phyloP scores from a whole-genome alignment of 106 monocot species.

The Posidonia australis region DNA sequence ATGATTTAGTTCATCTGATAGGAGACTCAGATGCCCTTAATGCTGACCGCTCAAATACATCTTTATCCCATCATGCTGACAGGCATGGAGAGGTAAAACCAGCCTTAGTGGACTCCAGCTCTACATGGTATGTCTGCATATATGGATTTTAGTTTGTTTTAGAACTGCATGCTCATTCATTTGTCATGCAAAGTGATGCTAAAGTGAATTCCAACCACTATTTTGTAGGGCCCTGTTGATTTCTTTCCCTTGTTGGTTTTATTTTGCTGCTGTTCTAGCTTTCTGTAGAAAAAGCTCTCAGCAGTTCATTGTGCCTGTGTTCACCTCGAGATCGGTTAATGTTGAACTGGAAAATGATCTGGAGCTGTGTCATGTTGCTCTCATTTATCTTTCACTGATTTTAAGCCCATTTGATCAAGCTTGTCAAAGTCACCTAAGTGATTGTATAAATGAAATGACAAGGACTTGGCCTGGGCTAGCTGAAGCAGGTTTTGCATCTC shows the following conservation, averaged over 20 bases:
- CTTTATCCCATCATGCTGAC: neutral
- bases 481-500: conserved; percentile 1
- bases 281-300: conserved; percentile 30
- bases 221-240: conserved; percentile 65
- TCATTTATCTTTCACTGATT: conserved; percentile 44
- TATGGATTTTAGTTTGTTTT: neutral
- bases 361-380: conserved; percentile 33
- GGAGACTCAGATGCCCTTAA: conserved; percentile 1
- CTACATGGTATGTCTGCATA: conserved; percentile 38
- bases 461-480: conserved; percentile 23
- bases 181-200: neutral
- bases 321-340: conserved; percentile 11
- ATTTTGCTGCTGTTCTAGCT: conserved; percentile 45
- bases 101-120: conserved; percentile 36
- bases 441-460: conserved; percentile 28
- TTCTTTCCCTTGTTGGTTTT: conserved; percentile 76
- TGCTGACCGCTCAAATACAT: conserved; percentile 1
- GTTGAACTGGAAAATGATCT: conserved; percentile 17
- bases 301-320: conserved; percentile 25
- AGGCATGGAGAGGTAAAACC: neutral
- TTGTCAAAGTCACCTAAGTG: conserved; percentile 10
- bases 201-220: neutral
- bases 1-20: conserved; percentile 43
- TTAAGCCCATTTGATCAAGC: conserved; percentile 36
- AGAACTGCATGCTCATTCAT: neutral